Evolutionary conservation across 2,329 filamentous ascomycete species (phyloP), one percentile per base, ranked within the genome.

Genomic region (Aspergillus tamarii): DNA sequence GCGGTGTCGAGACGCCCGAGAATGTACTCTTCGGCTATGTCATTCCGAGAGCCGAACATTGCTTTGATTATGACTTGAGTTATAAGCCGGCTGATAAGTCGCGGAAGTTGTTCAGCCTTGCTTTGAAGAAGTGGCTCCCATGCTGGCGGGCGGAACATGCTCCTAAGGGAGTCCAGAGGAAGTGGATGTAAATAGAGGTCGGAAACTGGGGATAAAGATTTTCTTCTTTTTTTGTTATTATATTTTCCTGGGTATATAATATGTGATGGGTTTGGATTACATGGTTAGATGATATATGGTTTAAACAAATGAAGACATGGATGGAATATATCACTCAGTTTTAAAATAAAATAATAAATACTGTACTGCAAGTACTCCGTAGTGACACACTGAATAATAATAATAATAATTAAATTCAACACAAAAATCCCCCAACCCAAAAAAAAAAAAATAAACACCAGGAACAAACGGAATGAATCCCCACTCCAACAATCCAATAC

Each of bases 11-110:
- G 50, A 79, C 78, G 0, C 64, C 66, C 0, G 62, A 73, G 61
- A 69, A 74, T 10, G 74, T 77, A n/a, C 64, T 86, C 0, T 86
- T 86, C 65, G 84, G 83, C 1, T 81, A 82, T 65, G 68, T 83
- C 11, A 72, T 85, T 62, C 57, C 69, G 3, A 75, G 80, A 16
- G 78, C 80, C 7, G 74, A 81, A 71, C 84, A 86, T 73, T 82
- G 79, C 59, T 84, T 80, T 69, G 84, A 86, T 70, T 81, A 85
- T 59, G 70, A 74, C 45, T 71, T 71, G 3, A 64, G 62, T 3
- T 77, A 77, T 34, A 69, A 68, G 0, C 72, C 70, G 0, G 81
- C 77, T 0, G 72, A 70, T 14, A 68, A 72, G 1, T 78, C 76
- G 12, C 74, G 78, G 55, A 66, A 70, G 34, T 71, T 77, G 61